Percentiles rank a stretch among this genome's conserved stretches.
Conservation (phyloP, 2,329 filamentous ascomycete genomes). For the Colletotrichum karsti region DNA sequence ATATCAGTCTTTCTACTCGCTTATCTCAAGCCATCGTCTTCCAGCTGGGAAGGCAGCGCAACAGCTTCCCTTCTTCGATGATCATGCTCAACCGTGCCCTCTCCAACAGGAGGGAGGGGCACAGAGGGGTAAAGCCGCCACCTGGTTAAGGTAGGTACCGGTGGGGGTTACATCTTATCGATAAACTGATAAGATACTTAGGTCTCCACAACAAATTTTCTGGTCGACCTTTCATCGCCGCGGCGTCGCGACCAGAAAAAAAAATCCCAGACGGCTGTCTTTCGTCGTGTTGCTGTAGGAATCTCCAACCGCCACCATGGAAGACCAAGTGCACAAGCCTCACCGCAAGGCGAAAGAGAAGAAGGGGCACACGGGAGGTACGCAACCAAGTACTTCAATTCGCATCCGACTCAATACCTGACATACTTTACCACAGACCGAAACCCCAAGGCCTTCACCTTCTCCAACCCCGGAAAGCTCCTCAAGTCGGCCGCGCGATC, state of each 20-base stretch:
- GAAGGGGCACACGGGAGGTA: conserved; percentile 72
- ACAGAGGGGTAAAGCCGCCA: background rate
- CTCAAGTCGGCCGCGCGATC: conserved; percentile 78
- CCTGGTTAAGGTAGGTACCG: background rate
- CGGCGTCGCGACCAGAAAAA: conserved; percentile 17
- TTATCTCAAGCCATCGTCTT: background rate
- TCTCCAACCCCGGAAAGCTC: conserved; percentile 82
- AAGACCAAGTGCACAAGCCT: conserved; percentile 84
- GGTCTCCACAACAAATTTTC: conserved; percentile 26
- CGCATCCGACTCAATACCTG: background rate
- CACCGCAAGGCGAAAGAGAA: conserved; percentile 91
- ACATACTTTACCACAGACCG: conserved; percentile 57
- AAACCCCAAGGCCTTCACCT: conserved; percentile 92
- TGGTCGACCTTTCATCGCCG: background rate
- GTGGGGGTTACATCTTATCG: background rate
- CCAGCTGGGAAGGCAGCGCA: too few species aligned
- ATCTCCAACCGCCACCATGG: conserved; percentile 62
- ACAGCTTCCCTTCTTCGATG: too few species aligned
- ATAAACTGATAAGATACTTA: conserved; percentile 19
- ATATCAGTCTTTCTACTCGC: too few species aligned
- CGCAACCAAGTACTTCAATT: conserved; percentile 30
- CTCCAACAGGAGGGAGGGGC: background rate
- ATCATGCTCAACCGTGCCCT: background rate
- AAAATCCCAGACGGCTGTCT: background rate
- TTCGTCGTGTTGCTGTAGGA: conserved; percentile 8